Evolutionary conservation across 2,329 filamentous ascomycete species (phyloP).

Genomic region (Clarireedia monteithiana): DNA sequence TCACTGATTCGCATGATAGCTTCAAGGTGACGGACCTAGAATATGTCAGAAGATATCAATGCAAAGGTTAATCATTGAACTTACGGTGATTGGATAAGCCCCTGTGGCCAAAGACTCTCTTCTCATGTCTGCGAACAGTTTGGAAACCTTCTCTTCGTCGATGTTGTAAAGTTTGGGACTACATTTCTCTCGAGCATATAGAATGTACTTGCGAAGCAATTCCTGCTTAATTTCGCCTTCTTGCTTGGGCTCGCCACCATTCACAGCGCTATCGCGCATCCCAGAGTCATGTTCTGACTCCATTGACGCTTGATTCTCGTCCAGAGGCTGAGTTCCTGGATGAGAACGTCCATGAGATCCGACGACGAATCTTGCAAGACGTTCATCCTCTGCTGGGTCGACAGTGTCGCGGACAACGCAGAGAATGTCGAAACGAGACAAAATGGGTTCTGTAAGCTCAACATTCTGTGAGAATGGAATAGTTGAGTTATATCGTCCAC

Average conservation of each 20-base stretch:
- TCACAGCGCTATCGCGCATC: constrained; percentile 31
- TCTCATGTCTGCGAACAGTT: constrained; percentile 93
- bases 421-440: constrained; percentile 96
- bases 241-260: constrained; percentile 40
- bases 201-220: constrained; percentile 88
- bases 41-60: not conserved
- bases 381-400: constrained; percentile 85
- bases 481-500: constrained; percentile 92
- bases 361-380: constrained; percentile 89
- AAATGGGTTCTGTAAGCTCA: constrained; percentile 90
- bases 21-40: constrained; percentile 88
- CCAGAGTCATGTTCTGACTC: constrained; percentile 53
- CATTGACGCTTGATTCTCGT: constrained; percentile 46
- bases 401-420: constrained; percentile 95
- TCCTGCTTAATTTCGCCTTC: constrained; percentile 81
- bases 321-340: constrained; percentile 45
- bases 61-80: constrained; percentile 29
- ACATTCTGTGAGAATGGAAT: constrained; percentile 96
- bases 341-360: constrained; percentile 90
- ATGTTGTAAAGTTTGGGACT: constrained; percentile 93
- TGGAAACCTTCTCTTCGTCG: constrained; percentile 92
- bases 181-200: constrained; percentile 86
- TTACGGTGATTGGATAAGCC: constrained; percentile 94
- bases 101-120: constrained; percentile 87
- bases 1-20: constrained; percentile 95